Base-by-base conservation (phyloP, 2,329 filamentous ascomycete species). In the Aspergillus latus region DNA sequence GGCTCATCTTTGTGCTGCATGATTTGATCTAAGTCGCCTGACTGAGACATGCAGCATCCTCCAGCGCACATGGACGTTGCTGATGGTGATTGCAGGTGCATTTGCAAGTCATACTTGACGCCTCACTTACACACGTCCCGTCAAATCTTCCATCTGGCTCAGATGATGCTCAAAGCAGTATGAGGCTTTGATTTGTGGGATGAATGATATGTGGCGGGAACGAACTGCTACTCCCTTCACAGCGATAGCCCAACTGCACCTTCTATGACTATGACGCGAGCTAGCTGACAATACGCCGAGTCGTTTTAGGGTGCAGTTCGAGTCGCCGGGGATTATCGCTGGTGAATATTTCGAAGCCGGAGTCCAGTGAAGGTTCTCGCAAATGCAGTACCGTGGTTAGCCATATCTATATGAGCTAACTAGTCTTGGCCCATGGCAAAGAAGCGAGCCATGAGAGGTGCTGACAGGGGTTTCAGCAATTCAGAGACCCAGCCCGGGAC, bases 161-260 rank as follows among this genome's bases (percentile, higher is more conserved):
- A 9, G 5, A 42, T 54, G 52, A 49, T 54, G 45, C 45, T 46
- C 46, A 21, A 46, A 48, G 28, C 15, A 11, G 8, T 42, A 48
- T 29, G 44, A 47, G 26, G 39, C 11, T 21, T 28, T 13, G 30
- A 8, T 34, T 34, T 34, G 30, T 9, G 11, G 34, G 34, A 13
- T 5, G 21, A 37, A 37, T 37, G 34, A 13, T 13, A 11, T 13
- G 10, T 37, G 10, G 34, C 30, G 7, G 30, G 6, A 8, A 34
- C 7, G 10, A 7, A 11, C 30, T 34, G 6, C 30, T 34, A 7
- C 30, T 8, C 10, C 6, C 30, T 34, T 37, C 10, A 11, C 11
- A 13, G 32, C 7, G 11, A 34, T 13, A 37, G 5, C 11, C 10
- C 10, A 13, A 5, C 11, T 13, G 34, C 34, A 13, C 10, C 10